Conservation (phyloP, 345 rosid species). For the Bretschneidera sinensis region DNA sequence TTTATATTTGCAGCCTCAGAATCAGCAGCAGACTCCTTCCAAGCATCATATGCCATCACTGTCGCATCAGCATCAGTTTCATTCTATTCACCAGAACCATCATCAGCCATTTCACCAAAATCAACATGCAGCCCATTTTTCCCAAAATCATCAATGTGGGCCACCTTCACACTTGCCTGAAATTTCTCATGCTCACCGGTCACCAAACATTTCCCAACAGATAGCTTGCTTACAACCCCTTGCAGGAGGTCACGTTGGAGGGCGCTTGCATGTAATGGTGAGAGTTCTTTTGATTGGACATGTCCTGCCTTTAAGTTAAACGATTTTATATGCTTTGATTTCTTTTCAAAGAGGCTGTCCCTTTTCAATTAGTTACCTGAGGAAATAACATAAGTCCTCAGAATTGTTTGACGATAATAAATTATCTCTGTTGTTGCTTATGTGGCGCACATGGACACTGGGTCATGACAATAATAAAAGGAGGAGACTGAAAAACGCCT, state of each 20-base stretch:
- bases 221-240: constrained; percentile 83
- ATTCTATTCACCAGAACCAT: constrained; percentile 56
- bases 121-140: constrained; percentile 55
- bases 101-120: constrained; percentile 61
- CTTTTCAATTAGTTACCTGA: no score
- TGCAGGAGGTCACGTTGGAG: constrained; percentile 56
- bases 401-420: no score
- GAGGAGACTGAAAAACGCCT: background rate
- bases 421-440: background rate
- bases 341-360: no score
- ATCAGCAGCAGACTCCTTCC: constrained; percentile 54
- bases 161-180: constrained; percentile 54
- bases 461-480: background rate
- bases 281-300: constrained; percentile 21
- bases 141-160: constrained; percentile 64
- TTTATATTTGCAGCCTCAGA: constrained; percentile 41
- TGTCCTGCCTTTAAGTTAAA: background rate
- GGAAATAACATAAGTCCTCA: background rate
- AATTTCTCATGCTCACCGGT: constrained; percentile 59
- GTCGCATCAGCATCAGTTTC: constrained; percentile 69
- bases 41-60: constrained; percentile 64
- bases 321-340: no score
- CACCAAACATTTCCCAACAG: constrained; percentile 71
- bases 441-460: background rate
- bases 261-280: constrained; percentile 67